Evolutionary conservation across 2,329 filamentous ascomycete species (phyloP).

Genomic region (Diplodia intermedia): DNA sequence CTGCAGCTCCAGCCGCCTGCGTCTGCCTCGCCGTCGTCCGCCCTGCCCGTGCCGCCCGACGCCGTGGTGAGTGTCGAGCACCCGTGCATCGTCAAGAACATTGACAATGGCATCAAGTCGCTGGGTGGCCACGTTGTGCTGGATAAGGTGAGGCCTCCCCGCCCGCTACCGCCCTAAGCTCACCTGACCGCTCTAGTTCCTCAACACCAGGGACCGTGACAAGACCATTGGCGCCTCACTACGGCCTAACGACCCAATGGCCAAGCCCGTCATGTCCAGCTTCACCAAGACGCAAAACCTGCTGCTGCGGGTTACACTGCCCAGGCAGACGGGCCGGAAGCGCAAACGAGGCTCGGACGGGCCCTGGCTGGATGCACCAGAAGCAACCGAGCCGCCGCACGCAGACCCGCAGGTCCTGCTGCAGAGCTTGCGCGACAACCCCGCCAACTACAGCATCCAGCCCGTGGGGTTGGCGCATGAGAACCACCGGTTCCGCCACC

Average conservation of each 20-base stretch:
- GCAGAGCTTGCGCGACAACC: conserved; percentile 73
- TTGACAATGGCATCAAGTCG: conserved; percentile 68
- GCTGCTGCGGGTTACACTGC: conserved; percentile 83
- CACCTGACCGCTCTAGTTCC: conserved; percentile 30
- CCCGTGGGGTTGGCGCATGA: conserved; percentile 75
- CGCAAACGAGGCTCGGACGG: conserved; percentile 78
- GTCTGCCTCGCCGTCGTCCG: conserved; percentile 43
- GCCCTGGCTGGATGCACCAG: conserved; percentile 57
- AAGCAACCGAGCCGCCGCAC: conserved; percentile 26
- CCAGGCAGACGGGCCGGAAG: conserved; percentile 84
- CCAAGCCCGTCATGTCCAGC: conserved; percentile 78
- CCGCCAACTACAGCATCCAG: conserved; percentile 69
- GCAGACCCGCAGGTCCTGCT: conserved; percentile 55
- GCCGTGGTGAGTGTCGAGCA: conserved; percentile 69
- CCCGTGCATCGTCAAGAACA: conserved; percentile 69
- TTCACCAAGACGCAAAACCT: conserved; percentile 81
- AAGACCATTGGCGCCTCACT: conserved; percentile 72
- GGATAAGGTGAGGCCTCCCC: conserved; percentile 55
- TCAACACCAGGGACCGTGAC: conserved; percentile 30
- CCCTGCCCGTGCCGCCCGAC: conserved; percentile 59
- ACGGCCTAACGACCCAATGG: conserved; percentile 78
- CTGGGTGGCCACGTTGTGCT: conserved; percentile 64
- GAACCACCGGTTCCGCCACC: conserved; percentile 84
- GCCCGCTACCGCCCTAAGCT: background rate
- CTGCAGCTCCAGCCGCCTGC: background rate